Evolutionary conservation across 257 asterid genomes (phyloP).

Genomic region (Lycium barbarum): DNA sequence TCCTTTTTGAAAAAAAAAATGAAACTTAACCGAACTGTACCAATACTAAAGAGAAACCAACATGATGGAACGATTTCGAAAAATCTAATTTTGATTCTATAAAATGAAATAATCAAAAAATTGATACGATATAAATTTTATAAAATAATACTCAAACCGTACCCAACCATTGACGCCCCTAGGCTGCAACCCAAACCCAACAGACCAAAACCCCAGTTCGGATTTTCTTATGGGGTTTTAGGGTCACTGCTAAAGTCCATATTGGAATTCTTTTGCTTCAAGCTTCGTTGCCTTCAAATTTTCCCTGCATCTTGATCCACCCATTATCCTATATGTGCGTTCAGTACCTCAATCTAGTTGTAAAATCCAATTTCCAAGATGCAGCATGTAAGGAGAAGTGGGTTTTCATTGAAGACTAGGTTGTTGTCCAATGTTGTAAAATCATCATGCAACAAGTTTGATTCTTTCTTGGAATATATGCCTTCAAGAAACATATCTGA

Average conservation of each 20-base stretch:
- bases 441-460: conserved; percentile 57
- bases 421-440: conserved; percentile 37
- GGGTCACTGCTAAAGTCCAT: conserved; percentile 10
- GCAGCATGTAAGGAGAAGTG: conserved; percentile 49
- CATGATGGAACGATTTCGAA: no score
- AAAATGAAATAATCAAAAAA: no score
- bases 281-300: not conserved
- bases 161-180: no score
- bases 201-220: conserved; percentile 25
- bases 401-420: conserved; percentile 53
- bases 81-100: no score
- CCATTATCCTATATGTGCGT: not conserved
- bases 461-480: conserved; percentile 28
- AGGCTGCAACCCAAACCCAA: not conserved
- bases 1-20: no score
- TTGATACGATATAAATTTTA: no score
- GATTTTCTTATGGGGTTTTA: conserved; percentile 1
- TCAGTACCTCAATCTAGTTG: not conserved
- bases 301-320: not conserved
- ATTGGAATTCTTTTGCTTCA: not conserved
- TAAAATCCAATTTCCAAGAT: conserved; percentile 29
- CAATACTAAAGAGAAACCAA: no score
- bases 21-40: no score
- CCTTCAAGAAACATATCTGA: conserved; percentile 40
- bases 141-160: no score